Base-by-base conservation (phyloP, 2,329 filamentous ascomycete species). In the Claviceps pazoutovae region DNA sequence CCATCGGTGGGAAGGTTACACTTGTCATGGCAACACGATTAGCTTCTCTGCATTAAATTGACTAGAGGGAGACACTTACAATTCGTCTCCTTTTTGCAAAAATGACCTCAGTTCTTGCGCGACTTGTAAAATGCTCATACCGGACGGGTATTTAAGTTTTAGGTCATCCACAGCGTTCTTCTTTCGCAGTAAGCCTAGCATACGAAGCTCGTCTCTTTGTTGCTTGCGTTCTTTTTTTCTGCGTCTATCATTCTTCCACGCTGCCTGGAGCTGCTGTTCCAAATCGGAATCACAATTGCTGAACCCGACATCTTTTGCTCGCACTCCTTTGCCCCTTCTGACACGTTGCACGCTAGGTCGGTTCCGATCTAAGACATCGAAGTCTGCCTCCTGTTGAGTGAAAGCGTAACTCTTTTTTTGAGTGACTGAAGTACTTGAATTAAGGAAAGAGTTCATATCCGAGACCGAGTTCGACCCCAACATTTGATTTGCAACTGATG, bases 291-390 rank as follows among this genome's bases (percentile, higher is more conserved):
- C 86, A 0, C 84, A 64, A 21, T 78, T 71, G 51, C 82, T 70
- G 14, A 73, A 66, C 4, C 72, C 70, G 46, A 75, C 65, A 50
- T 74, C 71, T 46, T 74, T 71, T 42, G 71, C 73, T 55, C 78
- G 77, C 14, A 74, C 73, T 44, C 79, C 80, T 64, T 86, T 88
- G 57, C 76, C 71, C 60, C 80, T 83, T 55, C 75, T 80, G 45
- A 23, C n/a, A 5, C 66, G 65, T 51, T 74, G 77, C 5, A 89
- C 65, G 50, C 81, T 88, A 1, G 83, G 81, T 26, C 82, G 75
- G 16, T 86, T 78, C 68, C 86, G 88, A 60, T 95, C 87, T 83
- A 93, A 91, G 45, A 94, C 72, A 61, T 95, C 88, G 56, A 95
- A 83, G 8, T 81, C 85, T 54, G 84, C 80, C 55, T 80, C 78